Evolutionary conservation across 352 stramenopile genomes (phyloP), one percentile per base, ranked within the genome.

Genomic region (Phytophthora hybrid): DNA sequence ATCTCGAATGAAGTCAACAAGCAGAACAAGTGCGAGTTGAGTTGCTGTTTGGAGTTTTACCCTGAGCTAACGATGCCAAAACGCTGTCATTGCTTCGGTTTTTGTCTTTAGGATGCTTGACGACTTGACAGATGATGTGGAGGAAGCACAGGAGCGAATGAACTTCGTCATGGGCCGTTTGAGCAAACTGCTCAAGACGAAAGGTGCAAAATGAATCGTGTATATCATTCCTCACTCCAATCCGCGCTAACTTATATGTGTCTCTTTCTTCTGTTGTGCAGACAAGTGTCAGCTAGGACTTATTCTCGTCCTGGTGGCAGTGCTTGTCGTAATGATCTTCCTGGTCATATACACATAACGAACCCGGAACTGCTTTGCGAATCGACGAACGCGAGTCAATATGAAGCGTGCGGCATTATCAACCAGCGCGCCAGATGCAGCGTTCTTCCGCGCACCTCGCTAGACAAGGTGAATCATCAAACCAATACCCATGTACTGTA

Each of bases 341-440:
- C 77, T 95, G 56, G 86, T 95, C 74, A 90, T 95, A 64, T 95
- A 95, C 75, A 93, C 88, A 75, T 95, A 87, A 77, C 51, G 14
- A 51, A 31, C 29, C 10, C 63, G 11, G 37, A 19, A 51, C 23
- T 46, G 29, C 39, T 16, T 32, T 59, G 6, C 49, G 21, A 46
- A 68, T 41, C 29, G 19, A 32, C 23, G 23, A 37, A 54, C 26
- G 1, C 2, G 41, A 51, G 41, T 61, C 18, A 63, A 59, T 69
- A 60, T 59, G 49, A 69, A 69, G 59, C 19, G 51, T 31, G 21
- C 37, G 14, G 8, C 31, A 51, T 18, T 32, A 34, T 26, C n/a
- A 49, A 11, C 37, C 14, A 44, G 37, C 37, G 37, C 37, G 11
- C 37, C 37, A 5, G 14, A 11, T 58, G 4, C 9, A 16, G 10